Base-by-base conservation (phyloP, 805 yeast species). In the Lipomyces sp. region DNA sequence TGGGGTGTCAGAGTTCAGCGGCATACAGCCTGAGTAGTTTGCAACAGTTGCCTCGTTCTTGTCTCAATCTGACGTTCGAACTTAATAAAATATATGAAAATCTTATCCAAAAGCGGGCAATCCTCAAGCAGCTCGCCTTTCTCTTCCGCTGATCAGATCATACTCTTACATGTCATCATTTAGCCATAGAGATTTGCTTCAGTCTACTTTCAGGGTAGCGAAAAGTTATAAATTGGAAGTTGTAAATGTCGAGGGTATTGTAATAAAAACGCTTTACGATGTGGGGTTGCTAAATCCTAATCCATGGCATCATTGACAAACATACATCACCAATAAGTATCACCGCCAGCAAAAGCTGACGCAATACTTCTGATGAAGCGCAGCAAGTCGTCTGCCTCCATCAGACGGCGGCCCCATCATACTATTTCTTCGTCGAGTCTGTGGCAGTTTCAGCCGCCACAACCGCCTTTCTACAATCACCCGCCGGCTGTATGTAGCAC, bases 391-490 rank as follows among this genome's bases (percentile, higher is more conserved):
- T 59, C 71, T 57, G 64, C 33, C 37, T 67, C 70, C 18, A 65
- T 67, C 34, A 56, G 69, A 24, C 64, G 66, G 39, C 65, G 60
- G 13, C 65, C 66, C 34, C 65, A 66, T 34, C 51, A 61, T 18
- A 54, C 62, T 4, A 32, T 58, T 29, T 67, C 69, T 29, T 45
- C 66, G 15, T 30, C 62, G 11, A 57, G 58, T 32, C 59, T 68
- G 8, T 66, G 63, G 65, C 66, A 65, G 58, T 71, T 71, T 57
- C 71, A 71, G 57, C 74, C 74, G 18, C 74, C 72, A 58, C 71
- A 71, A 57, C 74, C 74, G 24, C 74, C 74, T 8, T 71, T 71
- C 55, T 71, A 71, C 59, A 71, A 71, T 61, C 73, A 70, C 45
- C 74, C 74, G 13, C 74, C 74, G 2, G 64, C 70, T 4, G 69